Evolutionary conservation across 1,284 basidiomycete species (phyloP).

Genomic region (Rhodotorula sp.): DNA sequence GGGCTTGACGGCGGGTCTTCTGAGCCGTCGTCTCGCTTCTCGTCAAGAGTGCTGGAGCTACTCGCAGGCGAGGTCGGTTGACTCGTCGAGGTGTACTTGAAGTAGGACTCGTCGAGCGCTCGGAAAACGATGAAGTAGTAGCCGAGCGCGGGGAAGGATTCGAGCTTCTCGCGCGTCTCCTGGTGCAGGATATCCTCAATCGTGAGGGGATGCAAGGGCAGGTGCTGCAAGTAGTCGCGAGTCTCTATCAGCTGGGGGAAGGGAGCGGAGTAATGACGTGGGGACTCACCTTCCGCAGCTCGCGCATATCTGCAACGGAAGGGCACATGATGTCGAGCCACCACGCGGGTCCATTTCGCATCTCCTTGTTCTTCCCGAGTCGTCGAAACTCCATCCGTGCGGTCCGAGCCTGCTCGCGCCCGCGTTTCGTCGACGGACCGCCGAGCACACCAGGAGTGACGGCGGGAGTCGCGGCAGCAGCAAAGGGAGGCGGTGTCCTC

Average conservation of each 20-base stretch:
- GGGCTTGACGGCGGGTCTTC: constrained; percentile 7
- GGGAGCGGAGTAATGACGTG: neutral
- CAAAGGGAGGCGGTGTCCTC: neutral
- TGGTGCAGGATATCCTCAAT: constrained; percentile 94
- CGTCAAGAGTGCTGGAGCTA: constrained; percentile 3
- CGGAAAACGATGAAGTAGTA: constrained; percentile 92
- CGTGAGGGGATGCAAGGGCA: constrained; percentile 89
- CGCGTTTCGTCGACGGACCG: constrained; percentile 8
- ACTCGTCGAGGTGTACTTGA: constrained; percentile 54
- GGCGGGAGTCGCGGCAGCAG: constrained; percentile 8
- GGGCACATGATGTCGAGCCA: constrained; percentile 91
- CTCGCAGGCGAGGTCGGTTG: constrained; percentile 22
- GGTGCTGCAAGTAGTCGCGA: constrained; percentile 56
- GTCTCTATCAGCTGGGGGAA: constrained; percentile 15
- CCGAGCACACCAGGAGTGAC: constrained; percentile 24
- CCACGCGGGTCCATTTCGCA: constrained; percentile 61
- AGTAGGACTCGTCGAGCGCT: constrained; percentile 71
- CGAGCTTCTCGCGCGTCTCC: constrained; percentile 90
- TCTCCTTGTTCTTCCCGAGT: constrained; percentile 32
- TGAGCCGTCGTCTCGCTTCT: constrained; percentile 17
- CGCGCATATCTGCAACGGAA: constrained; percentile 83
- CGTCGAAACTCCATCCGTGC: constrained; percentile 30
- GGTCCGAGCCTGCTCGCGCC: constrained; percentile 30
- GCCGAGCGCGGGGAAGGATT: constrained; percentile 81
- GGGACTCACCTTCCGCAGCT: constrained; percentile 72